Evolutionary conservation across 495 filamentous ascomycete species (phyloP).

Genomic region (Aspergillus bridgeri): DNA sequence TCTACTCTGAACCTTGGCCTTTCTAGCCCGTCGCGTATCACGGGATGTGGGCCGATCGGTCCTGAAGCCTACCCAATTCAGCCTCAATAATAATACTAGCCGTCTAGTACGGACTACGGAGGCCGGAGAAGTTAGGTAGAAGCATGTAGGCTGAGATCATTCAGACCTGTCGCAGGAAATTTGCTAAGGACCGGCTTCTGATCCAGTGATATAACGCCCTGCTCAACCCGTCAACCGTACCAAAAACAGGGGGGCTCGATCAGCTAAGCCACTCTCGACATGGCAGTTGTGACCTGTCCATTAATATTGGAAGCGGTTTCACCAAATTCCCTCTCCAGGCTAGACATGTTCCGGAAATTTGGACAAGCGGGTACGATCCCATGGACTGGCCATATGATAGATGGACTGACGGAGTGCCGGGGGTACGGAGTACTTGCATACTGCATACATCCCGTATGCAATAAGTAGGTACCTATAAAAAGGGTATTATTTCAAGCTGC

Average conservation of each 20-base stretch:
- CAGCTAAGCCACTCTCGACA: neutral
- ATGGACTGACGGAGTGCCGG: neutral
- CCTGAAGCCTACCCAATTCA: conserved; percentile 6
- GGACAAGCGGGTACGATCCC: conserved; percentile 19
- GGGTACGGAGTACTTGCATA: no score
- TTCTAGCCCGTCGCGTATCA: conserved; percentile 9
- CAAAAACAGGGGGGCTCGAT: neutral
- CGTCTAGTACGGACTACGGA: no score
- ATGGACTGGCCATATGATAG: conserved; percentile 2
- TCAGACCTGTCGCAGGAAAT: neutral
- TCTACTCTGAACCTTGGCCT: no score
- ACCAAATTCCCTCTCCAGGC: neutral
- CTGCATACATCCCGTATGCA: no score
- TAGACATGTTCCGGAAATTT: conserved; percentile 18
- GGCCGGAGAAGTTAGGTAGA: no score
- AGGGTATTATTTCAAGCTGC: no score
- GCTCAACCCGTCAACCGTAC: no score
- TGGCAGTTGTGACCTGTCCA: conserved; percentile 1
- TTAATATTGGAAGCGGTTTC: neutral
- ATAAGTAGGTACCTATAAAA: no score
- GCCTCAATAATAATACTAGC: neutral
- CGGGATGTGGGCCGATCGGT: conserved; percentile 17
- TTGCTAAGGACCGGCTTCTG: neutral
- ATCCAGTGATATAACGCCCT: neutral
- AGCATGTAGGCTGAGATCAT: neutral